A percentile compares a stretch with the other conserved stretches of the same genome.
Conservation (phyloP, 805 yeast genomes). For the Lipomyces kockii region DNA sequence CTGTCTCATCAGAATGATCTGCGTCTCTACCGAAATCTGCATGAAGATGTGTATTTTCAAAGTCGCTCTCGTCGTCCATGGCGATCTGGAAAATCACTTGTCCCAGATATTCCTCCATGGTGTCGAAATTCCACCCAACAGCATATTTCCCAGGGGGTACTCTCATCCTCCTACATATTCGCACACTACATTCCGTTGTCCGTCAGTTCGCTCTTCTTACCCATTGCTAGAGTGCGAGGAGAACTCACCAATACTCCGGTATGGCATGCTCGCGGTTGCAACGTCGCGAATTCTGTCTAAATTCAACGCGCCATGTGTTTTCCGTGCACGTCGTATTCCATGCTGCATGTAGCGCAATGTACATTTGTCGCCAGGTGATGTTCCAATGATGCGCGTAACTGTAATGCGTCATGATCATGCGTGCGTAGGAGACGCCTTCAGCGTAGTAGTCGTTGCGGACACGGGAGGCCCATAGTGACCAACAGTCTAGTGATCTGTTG, state of each 20-base stretch:
- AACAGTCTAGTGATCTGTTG: neutral
- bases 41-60: neutral
- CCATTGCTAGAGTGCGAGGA: too few species aligned
- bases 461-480: neutral
- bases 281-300: neutral
- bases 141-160: constrained; percentile 18
- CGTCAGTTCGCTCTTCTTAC: neutral
- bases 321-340: neutral
- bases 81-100: constrained; percentile 2
- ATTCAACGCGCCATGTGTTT: neutral
- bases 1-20: neutral
- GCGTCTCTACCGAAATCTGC: neutral
- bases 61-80: neutral
- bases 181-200: constrained; percentile 5
- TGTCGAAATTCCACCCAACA: constrained; percentile 1
- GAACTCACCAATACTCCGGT: neutral
- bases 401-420: neutral
- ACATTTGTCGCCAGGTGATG: neutral
- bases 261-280: neutral
- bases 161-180: constrained; percentile 8
- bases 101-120: constrained; percentile 12
- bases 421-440: constrained; percentile 1
- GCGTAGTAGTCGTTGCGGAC: neutral
- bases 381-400: neutral
- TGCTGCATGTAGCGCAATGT: neutral